A percentile compares a stretch with the other conserved stretches of the same genome.
Evolutionary conservation across 2,329 filamentous ascomycete genomes (phyloP).

Genomic region (Drechslerella coelobrocha): DNA sequence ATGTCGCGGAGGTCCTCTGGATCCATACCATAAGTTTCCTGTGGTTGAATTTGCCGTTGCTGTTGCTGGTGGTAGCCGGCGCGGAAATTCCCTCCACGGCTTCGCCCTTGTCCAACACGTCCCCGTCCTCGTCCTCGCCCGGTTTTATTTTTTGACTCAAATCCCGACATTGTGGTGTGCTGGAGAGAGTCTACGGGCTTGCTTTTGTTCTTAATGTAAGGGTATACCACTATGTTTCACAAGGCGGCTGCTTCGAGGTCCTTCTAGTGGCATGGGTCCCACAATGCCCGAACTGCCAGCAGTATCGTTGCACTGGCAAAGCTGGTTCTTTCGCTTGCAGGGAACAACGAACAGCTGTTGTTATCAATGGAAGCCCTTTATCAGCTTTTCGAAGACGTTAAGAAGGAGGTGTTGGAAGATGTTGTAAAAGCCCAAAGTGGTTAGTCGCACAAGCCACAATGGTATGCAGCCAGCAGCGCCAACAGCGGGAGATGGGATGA

Average conservation of each 20-base stretch:
- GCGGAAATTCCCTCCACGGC: background rate
- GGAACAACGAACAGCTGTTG: background rate
- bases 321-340: no score
- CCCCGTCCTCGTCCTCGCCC: slow-evolving; percentile 5
- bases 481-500: background rate
- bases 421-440: slow-evolving; percentile 1
- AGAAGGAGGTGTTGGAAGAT: background rate
- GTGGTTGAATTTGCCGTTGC: slow-evolving; percentile 1
- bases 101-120: background rate
- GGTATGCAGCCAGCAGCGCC: background rate
- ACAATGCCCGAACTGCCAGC: background rate
- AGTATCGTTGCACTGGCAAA: background rate
- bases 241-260: background rate
- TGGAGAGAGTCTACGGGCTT: background rate
- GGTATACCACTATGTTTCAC: background rate
- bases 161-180: background rate
- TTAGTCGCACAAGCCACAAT: background rate
- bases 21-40: slow-evolving; percentile 12
- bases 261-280: background rate
- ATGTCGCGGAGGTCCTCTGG: slow-evolving; percentile 15
- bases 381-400: no score
- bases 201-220: background rate
- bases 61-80: background rate
- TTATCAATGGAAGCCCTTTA: background rate
- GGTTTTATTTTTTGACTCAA: slow-evolving; percentile 1